Conservation (phyloP, 345 rosid genomes). For the Eucalyptus erythrocorys region DNA sequence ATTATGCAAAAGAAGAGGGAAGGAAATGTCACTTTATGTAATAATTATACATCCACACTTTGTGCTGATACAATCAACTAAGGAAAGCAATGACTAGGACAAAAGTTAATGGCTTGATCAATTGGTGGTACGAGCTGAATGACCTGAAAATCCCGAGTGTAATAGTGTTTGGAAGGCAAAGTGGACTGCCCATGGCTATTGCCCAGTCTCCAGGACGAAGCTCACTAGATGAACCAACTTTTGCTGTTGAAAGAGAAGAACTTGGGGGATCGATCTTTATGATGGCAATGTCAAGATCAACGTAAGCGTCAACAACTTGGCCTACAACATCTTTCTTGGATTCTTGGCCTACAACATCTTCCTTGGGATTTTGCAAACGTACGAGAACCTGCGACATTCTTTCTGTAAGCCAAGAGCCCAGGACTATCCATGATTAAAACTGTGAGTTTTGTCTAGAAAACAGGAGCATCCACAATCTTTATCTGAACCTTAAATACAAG, state of each 20-base stretch:
- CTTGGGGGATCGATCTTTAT: not conserved
- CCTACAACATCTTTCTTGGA: accelerated
- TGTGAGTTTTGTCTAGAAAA: not conserved
- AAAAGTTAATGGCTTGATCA: not conserved
- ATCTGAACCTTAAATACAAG: not conserved
- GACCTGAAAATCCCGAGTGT: not conserved
- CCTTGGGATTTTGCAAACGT: not conserved
- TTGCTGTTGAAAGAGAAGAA: not conserved
- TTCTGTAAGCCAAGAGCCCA: not conserved
- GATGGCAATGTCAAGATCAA: not conserved
- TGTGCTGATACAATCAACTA: not conserved
- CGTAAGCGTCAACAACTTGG: not conserved
- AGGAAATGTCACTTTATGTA: not conserved
- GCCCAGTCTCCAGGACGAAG: not conserved
- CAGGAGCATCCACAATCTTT: not conserved
- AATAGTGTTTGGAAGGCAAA: not conserved
- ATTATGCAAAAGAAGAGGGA: not conserved
- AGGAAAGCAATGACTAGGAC: not conserved
- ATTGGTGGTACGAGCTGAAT: not conserved
- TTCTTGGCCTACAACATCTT: not conserved
- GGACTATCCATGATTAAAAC: not conserved
- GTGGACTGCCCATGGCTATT: not conserved
- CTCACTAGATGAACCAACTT: not conserved
- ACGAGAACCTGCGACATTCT: not conserved
- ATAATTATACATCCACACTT: not conserved